Percentiles rank a stretch among this genome's conserved stretches.
Conservation (phyloP, 768 basidiomycete genomes). For the Suillus spraguei region DNA sequence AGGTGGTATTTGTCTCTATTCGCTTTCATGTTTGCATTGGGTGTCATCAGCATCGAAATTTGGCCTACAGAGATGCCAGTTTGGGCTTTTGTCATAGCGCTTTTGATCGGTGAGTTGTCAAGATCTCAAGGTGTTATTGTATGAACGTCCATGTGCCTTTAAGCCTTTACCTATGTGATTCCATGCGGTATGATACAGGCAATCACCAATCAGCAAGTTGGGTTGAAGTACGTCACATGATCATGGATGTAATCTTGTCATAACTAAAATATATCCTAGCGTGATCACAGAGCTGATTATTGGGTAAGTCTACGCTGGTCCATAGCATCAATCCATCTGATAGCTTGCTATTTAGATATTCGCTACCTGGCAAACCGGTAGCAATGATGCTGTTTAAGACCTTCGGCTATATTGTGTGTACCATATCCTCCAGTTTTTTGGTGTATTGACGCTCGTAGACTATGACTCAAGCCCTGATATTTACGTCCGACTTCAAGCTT, state of each 20-base stretch:
- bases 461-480: conserved; percentile 55
- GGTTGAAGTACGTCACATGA: conserved; percentile 45
- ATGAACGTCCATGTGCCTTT: background rate
- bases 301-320: conserved; percentile 30
- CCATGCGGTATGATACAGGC: conserved; percentile 64
- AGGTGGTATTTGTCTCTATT: conserved; percentile 85
- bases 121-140: background rate
- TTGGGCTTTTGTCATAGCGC: conserved; percentile 66
- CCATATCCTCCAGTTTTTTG: conserved; percentile 17
- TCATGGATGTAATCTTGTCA: background rate
- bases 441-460: conserved; percentile 17
- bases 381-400: conserved; percentile 91
- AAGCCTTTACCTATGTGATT: conserved; percentile 47
- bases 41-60: conserved; percentile 67
- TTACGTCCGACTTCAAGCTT: conserved; percentile 79
- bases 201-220: conserved; percentile 81
- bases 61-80: conserved; percentile 78
- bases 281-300: conserved; percentile 84
- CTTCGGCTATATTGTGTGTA: conserved; percentile 64
- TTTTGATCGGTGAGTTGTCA: conserved; percentile 47
- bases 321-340: background rate
- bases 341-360: conserved; percentile 42
- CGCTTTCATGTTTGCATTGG: conserved; percentile 68
- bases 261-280: conserved; percentile 23
- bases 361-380: conserved; percentile 73